Conservation (phyloP, 2,329 filamentous ascomycete genomes). For the Epichloe uncinata region DNA sequence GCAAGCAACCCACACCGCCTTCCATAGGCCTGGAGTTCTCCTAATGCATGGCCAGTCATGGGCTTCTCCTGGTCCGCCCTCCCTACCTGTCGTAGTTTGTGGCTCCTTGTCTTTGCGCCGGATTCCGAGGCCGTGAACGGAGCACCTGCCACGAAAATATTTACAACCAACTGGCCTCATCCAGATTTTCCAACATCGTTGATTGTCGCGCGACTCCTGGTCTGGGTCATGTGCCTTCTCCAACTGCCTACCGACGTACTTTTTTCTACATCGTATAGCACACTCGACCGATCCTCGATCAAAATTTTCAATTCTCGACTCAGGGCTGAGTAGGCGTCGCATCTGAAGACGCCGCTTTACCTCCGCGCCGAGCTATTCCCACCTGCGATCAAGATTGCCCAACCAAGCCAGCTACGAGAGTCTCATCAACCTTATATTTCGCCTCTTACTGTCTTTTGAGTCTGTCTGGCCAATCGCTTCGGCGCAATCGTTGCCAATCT, state of each 20-base stretch:
- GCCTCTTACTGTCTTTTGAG: background rate
- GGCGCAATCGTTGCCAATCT: slow-evolving; percentile 31
- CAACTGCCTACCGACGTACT: background rate
- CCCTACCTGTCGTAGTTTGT: too few species aligned
- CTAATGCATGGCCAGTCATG: too few species aligned
- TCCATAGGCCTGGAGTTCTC: too few species aligned
- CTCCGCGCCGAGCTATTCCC: background rate
- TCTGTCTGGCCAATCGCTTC: background rate
- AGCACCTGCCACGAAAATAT: slow-evolving; percentile 20
- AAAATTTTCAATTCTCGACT: background rate
- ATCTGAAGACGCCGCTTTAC: background rate
- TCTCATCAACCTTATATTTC: background rate
- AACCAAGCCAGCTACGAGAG: background rate
- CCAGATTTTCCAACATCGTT: slow-evolving; percentile 10
- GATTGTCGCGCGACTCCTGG: background rate
- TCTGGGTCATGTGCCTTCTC: background rate
- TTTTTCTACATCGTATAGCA: background rate
- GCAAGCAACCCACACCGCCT: too few species aligned
- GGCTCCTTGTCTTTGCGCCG: slow-evolving; percentile 6
- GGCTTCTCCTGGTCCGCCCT: too few species aligned
- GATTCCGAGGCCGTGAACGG: slow-evolving; percentile 26
- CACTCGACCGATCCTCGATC: background rate
- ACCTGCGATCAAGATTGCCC: background rate
- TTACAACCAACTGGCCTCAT: slow-evolving; percentile 6
- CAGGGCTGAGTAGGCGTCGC: background rate